These are phyloP conservation scores for Xylariaceae sp. DNA, from an alignment of 2,329 filamentous ascomycete species.

Conservation along the genomic window DNA sequence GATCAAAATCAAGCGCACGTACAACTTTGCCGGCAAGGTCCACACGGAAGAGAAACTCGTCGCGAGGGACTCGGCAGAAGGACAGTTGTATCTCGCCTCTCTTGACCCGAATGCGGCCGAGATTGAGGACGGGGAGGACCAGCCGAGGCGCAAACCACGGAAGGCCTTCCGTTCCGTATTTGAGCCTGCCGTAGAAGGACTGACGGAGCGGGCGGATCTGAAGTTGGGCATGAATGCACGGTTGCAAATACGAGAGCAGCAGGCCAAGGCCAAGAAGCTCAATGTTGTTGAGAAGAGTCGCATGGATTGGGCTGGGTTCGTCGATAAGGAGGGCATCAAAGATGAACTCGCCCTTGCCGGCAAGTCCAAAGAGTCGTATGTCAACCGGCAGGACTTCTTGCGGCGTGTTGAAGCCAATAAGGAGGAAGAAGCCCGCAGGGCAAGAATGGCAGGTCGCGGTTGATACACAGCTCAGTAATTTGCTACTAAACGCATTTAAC, in stretches of 20 bases:
- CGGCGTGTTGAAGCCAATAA: conserved; percentile 58
- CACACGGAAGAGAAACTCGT: conserved; percentile 69
- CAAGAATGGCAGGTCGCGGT: conserved; percentile 41
- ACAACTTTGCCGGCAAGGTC: conserved; percentile 69
- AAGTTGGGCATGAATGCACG: conserved; percentile 51
- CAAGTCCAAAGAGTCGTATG: conserved; percentile 59
- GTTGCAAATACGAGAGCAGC: conserved; percentile 43
- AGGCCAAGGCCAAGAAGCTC: conserved; percentile 55
- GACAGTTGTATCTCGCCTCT: conserved; percentile 56
- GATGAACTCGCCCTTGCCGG: conserved; percentile 62
- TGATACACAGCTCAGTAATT: conserved; percentile 13
- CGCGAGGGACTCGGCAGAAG: conserved; percentile 59
- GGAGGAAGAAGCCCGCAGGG: conserved; percentile 55
- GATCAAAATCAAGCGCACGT: conserved; percentile 64
- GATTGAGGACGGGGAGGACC: conserved; percentile 27
- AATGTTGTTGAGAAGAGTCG: conserved; percentile 68
- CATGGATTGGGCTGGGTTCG: conserved; percentile 68
- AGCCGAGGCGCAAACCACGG: conserved; percentile 42
- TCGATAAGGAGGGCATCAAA: conserved; percentile 65
- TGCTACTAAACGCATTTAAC: background rate
- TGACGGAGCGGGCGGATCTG: conserved; percentile 48
- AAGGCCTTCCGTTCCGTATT: conserved; percentile 58
- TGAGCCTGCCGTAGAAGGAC: conserved; percentile 48
- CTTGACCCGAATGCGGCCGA: conserved; percentile 34
- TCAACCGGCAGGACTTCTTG: conserved; percentile 59